Conservation (phyloP, 306 rosid species). For the Cotoneaster glaucophyllus region DNA sequence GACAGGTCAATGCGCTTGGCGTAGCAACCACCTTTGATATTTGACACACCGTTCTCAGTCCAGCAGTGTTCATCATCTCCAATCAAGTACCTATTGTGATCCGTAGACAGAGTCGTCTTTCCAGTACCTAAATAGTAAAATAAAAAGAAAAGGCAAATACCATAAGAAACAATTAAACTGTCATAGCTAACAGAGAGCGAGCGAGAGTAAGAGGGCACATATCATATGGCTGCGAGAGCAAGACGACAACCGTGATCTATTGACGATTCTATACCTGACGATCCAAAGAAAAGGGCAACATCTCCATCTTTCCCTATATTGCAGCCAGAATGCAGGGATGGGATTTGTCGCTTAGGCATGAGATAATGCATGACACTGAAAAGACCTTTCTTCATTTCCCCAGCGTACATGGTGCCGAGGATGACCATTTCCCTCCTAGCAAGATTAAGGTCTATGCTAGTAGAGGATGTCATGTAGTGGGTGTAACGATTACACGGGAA, state of each 20-base stretch:
- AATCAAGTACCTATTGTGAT: constrained; percentile 44
- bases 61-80: constrained; percentile 59
- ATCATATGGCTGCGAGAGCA: constrained; percentile 11
- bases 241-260: constrained; percentile 1
- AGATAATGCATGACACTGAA: constrained; percentile 90
- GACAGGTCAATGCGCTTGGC: constrained; percentile 50
- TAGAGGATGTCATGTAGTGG: constrained; percentile 91
- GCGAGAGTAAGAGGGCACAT: constrained; percentile 16
- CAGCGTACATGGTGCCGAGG: constrained; percentile 92
- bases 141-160: not conserved
- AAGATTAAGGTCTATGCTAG: constrained; percentile 78
- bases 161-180: not conserved
- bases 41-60: constrained; percentile 45
- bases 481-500: constrained; percentile 93
- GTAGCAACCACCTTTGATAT: constrained; percentile 56
- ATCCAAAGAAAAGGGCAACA: constrained; percentile 92
- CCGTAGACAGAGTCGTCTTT: constrained; percentile 49
- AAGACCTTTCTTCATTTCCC: constrained; percentile 95
- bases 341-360: constrained; percentile 77
- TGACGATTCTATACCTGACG: constrained; percentile 62
- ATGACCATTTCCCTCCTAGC: constrained; percentile 87
- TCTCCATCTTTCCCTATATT: constrained; percentile 77
- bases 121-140: constrained; percentile 21
- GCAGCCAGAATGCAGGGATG: constrained; percentile 90
- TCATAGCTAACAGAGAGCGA: not conserved